Percentiles rank a stretch among this genome's conserved stretches.
Conservation (phyloP, 2,329 filamentous ascomycete species). For the Nemania diffusa region DNA sequence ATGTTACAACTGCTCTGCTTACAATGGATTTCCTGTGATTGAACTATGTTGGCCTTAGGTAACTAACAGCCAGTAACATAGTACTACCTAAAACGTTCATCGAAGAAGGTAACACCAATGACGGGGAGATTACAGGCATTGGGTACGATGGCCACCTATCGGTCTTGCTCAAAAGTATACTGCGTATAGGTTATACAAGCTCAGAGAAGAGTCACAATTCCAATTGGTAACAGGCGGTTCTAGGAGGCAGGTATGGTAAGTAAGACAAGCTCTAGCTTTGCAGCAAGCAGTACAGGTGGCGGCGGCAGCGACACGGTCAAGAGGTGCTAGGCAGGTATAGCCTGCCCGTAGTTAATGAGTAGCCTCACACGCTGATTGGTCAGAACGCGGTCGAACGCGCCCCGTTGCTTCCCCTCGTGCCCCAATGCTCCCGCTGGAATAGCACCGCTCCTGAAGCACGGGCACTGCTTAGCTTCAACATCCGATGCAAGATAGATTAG, state of each 20-base stretch:
- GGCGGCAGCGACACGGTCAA: too few species aligned
- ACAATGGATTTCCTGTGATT: not conserved
- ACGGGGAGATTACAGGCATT: not conserved
- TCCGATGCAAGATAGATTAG: conserved; percentile 16
- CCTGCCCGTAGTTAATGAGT: not conserved
- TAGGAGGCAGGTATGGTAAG: too few species aligned
- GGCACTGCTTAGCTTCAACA: conserved; percentile 15
- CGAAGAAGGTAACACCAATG: not conserved
- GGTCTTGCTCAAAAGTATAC: not conserved
- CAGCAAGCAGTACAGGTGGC: too few species aligned
- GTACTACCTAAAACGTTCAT: not conserved
- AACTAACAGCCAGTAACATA: not conserved
- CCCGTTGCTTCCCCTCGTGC: conserved; percentile 5
- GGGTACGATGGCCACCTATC: not conserved
- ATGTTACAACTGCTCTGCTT: conserved; percentile 7
- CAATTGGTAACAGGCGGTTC: not conserved
- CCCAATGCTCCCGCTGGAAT: not conserved
- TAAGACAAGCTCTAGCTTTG: too few species aligned
- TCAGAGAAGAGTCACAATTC: not conserved
- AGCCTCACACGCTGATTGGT: conserved; percentile 24
- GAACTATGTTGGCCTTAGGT: not conserved
- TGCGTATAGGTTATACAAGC: not conserved
- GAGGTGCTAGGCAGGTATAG: not conserved
- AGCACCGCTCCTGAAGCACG: not conserved
- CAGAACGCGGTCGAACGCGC: conserved; percentile 27